Base-by-base conservation (phyloP, 768 basidiomycete genomes). In the Tulasnella calospora region DNA sequence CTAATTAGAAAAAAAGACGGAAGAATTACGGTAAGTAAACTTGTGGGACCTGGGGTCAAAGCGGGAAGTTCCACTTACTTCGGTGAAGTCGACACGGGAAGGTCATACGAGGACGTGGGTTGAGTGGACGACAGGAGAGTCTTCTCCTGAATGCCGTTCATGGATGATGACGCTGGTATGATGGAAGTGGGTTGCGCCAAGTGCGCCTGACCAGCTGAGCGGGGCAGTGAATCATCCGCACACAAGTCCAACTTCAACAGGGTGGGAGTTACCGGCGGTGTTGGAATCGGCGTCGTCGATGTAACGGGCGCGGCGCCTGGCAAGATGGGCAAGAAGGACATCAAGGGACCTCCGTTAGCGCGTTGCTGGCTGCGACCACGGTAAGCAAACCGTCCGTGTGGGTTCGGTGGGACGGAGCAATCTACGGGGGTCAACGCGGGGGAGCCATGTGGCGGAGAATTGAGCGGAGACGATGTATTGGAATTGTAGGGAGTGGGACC, bases 401-500 rank as follows among this genome's bases (percentile, higher is more conserved):
- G 61, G 61, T 67, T 67, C 35, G 61, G 61, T 35, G 61, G 75
- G 36, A 40, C 46, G 10, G 47, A 35, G 35, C 40, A 46, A 33
- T 76, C 57, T 27, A 76, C 75, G 35, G 75, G 75, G 51, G 75
- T 61, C 51, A 76, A 61, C 33, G 57, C 51, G 35, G 75, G 75
- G 75, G 75, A 76, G n/a, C 75, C 75, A 76, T 76, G 51, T 30
- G 75, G 77, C 27, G 77, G 67, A 44, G 77, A 71, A 44, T 72
- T 44, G 33, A 78, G 27, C 0, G 77, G 77, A 21, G 77, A 78
- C 4, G 61, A 55, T 12, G 36, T 30, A n/a, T 44, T 57, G 19
- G 77, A 78, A 69, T 78, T 73, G 77, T 71, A 44, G 30, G 77
- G 77, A 21, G 77, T 78, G 40, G 41, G 23, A 40, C 47, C 55